Evolutionary conservation across 495 filamentous ascomycete species (phyloP), one percentile per base, ranked within the genome.

Genomic region (Glonium stellatum): DNA sequence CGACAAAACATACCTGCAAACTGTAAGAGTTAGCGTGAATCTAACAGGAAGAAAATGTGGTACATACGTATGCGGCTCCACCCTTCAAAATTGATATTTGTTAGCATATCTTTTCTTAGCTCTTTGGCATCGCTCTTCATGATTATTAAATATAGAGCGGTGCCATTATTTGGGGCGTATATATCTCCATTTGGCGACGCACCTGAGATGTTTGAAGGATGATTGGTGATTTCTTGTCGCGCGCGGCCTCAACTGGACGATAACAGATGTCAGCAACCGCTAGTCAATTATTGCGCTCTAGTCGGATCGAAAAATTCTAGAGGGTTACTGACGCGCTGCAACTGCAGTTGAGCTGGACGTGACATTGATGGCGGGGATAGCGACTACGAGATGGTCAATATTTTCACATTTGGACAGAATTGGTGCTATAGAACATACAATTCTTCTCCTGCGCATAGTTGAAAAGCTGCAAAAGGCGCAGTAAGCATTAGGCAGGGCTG

Each of bases 351-450:
- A 93, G 54, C 87, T 92, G 50, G 89, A 95, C 65, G 93, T 97
- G 68, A 96, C 89, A 75, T 95, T 93, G 73, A 97, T 92, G 73
- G 87, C 87, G 58, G 93, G 93, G 63, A 97, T 89, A 70, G 93
- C 92, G 67, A 89, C 27, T 34, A 8, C 23, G 25, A 15, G 8
- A 12, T 15, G 25, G 52, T 61, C 21, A 61, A 52, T 36, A 61
- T 23, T 2, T 0, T 15, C n/a, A 34, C 57, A 31, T 4, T 27
- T 35, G 10, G 31, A 12, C 5, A 25, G 21, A 44, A 55, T 47
- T 22, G 19, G 48, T 15, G 18, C 18, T 15, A 10, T 18, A 27
- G 8, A 15, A 51, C 48, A 25, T 25, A 62, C 46, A 97, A 39
- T 84, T 74, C 60, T 92, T 79, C 79, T 93, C 82, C 70, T 91